Base-by-base conservation (phyloP, 176 grass and related monocot genomes). In the Carex scoparia region DNA sequence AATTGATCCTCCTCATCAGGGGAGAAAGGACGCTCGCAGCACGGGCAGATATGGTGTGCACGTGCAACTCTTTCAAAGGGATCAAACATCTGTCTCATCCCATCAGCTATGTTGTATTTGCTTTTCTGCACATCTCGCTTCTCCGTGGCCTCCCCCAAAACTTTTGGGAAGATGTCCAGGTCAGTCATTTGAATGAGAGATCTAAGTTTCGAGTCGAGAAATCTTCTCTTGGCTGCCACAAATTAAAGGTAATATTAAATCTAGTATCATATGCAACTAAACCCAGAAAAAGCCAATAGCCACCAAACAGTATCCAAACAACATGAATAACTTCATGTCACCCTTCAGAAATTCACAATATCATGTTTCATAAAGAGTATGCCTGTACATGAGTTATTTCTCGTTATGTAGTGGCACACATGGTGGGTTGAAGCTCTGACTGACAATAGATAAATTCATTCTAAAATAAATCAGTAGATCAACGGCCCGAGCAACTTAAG, bases 101-200 rank as follows among this genome's bases (percentile, higher is more conserved):
- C 92, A 62, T 93, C 93, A 31, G 90, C 87, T 32, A 70, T 88
- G 61, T 79, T 97, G 56, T 87, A 91, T 46, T 91, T 85, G 70
- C 94, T 93, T 92, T 91, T 94, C 49, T 91, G 86, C 76, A 91
- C 93, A 87, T 97, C 95, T 91, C 91, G 90, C 89, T 92, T 92
- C 38, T 93, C 89, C 87, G 90, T 89, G 68, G 95, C 86, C 78
- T 94, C 95, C 78, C 88, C 78, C 64, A 97, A 82, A 76, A 91
- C 83, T 85, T 94, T 84, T 53, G 92, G 92, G 75, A 93, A 97
- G 13, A 69, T 86, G 37, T 90, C 80, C 54, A 93, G 86, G 19
- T 88, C 91, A 77, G 83, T 85, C 15, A 68, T 78, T 71, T 85
- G 62, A 49, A 86, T 81, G 7, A 94, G 79, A 19, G 95, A 62